Percentiles rank a stretch among this genome's conserved stretches.
These are phyloP conservation scores for Colletotrichum caudatum DNA, from an alignment of 2,329 filamentous ascomycete species.

Conservation along the genomic window DNA sequence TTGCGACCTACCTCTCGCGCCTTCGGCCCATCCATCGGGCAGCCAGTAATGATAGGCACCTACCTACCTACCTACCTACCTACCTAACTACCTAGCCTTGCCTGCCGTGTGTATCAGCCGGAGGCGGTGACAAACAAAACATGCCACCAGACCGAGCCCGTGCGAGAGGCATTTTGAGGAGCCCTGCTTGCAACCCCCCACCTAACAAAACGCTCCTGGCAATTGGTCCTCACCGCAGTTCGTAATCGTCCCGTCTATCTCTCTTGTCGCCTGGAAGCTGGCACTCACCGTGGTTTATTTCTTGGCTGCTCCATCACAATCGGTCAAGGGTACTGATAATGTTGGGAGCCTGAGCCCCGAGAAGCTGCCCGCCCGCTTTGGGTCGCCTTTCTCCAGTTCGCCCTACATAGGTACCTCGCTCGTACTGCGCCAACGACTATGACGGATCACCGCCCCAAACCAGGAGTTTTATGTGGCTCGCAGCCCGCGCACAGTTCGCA, in stretches of 20 bases:
- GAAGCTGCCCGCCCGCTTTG: conserved; percentile 2
- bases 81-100: too few relatives aligned
- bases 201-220: not conserved
- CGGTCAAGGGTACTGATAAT: not conserved
- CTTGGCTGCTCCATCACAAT: conserved; percentile 19
- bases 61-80: too few relatives aligned
- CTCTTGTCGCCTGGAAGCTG: not conserved
- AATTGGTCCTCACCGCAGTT: conserved; percentile 20
- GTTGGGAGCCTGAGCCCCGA: conserved; percentile 1
- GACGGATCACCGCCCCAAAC: conserved; percentile 11
- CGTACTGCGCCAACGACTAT: conserved; percentile 17
- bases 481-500: not conserved
- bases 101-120: not conserved
- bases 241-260: conserved; percentile 6
- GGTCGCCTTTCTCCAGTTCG: conserved; percentile 21
- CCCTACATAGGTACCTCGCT: conserved; percentile 6
- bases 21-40: conserved; percentile 19
- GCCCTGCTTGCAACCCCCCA: conserved; percentile 9
- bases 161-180: conserved; percentile 17
- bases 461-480: not conserved
- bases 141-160: conserved; percentile 5
- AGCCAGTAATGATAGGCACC: conserved; percentile 4
- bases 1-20: not conserved
- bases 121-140: conserved; percentile 30
- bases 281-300: not conserved